phyloP scores from a whole-genome alignment of 805 yeast genomes.

The Wickerhamiella alocasiicola region DNA sequence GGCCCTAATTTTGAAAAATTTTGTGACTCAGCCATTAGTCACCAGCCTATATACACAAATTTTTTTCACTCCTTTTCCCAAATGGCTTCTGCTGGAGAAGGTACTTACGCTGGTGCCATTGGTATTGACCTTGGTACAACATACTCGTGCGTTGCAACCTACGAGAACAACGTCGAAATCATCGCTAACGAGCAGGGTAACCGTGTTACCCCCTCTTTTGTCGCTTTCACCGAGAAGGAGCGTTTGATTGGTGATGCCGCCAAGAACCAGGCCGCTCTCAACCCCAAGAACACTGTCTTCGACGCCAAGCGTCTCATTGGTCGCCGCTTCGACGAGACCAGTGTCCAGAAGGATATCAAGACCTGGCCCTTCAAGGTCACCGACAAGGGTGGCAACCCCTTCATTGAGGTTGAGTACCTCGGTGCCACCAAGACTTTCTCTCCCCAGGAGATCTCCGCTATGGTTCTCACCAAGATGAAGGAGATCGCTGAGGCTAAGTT shows the following conservation, averaged over 20 bases:
- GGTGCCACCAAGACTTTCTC: constrained; percentile 80
- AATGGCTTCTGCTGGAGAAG: constrained; percentile 45
- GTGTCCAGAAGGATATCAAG: constrained; percentile 66
- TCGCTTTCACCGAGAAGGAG: constrained; percentile 91
- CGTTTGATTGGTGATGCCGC: constrained; percentile 97
- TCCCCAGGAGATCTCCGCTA: constrained; percentile 89
- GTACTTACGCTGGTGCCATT: constrained; percentile 98
- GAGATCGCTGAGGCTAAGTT: constrained; percentile 86
- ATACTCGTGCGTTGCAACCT: constrained; percentile 93
- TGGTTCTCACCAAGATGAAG: constrained; percentile 86
- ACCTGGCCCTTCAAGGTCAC: constrained; percentile 80
- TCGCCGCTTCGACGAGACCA: constrained; percentile 64
- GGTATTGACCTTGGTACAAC: constrained; percentile 99
- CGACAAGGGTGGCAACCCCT: constrained; percentile 75
- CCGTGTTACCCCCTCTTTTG: constrained; percentile 95
- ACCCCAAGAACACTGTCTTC: constrained; percentile 84
- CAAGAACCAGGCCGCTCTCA: constrained; percentile 96
- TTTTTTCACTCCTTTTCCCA: too few species aligned
- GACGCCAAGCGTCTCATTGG: constrained; percentile 95
- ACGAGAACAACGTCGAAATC: constrained; percentile 79
- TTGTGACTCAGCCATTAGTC: background rate
- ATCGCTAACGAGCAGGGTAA: constrained; percentile 97
- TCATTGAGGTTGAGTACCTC: constrained; percentile 73
- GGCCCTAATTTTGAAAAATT: constrained; percentile 5
- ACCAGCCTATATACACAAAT: constrained; percentile 13